Conservation (phyloP, 306 rosid species). For the Fagus crenata region DNA sequence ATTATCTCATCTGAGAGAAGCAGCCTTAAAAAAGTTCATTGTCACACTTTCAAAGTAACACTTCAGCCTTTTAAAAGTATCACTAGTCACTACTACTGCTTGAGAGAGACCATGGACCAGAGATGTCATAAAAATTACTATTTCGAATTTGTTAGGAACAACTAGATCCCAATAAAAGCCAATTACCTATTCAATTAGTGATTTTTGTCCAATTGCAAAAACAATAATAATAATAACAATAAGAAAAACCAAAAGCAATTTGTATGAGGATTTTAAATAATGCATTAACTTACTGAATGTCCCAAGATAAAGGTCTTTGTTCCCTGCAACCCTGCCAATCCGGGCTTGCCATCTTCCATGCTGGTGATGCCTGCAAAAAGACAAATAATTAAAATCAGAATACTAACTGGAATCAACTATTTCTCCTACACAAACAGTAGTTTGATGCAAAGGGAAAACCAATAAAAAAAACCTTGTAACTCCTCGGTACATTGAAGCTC, state of each 20-base stretch:
- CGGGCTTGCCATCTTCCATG: conserved; percentile 99
- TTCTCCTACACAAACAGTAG: neutral
- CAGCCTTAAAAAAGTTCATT: conserved; percentile 57
- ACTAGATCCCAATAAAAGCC: neutral
- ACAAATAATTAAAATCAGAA: neutral
- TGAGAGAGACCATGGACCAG: conserved; percentile 29
- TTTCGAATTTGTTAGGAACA: conserved; percentile 13
- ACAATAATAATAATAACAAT: too few species aligned
- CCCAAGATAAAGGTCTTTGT: conserved; percentile 97
- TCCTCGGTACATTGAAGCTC: conserved; percentile 97
- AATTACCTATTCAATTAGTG: neutral
- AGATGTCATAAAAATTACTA: conserved; percentile 25
- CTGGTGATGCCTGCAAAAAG: conserved; percentile 78
- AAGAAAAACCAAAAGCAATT: neutral
- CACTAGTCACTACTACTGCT: conserved; percentile 31
- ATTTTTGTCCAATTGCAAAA: neutral
- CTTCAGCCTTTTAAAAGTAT: conserved; percentile 60
- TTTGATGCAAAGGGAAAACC: too few species aligned
- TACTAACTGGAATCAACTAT: neutral
- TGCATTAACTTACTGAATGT: conserved; percentile 70
- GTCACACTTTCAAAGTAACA: conserved; percentile 38
- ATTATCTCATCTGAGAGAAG: neutral
- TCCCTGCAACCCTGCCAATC: conserved; percentile 98
- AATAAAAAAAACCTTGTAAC: conserved; percentile 69
- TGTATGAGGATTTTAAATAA: neutral